Base-by-base conservation (phyloP, 73 alveolate genomes). In the Tetrahymena borealis region DNA sequence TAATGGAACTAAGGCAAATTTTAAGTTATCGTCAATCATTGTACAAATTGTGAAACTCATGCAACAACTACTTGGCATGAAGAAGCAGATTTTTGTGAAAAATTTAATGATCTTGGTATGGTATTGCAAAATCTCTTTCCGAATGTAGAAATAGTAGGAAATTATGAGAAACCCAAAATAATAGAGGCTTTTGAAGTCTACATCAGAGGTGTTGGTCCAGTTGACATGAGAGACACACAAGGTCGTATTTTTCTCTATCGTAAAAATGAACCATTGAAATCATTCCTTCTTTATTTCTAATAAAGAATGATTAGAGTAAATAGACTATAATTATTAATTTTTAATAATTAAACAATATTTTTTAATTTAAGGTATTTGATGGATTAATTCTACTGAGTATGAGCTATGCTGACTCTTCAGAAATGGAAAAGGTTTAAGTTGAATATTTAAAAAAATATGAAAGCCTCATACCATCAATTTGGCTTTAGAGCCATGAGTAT, bases 111-210 rank as follows among this genome's bases (percentile, higher is more conserved):
- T 40, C 79, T 97, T 20, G 99, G 99, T 16, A 97, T 94, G 32
- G 98, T 97, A 12, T 96, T 99, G 11, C 79, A 91, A 91, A 97
- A 96, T 41, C 91, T 96, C 41, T 99, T 99, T 90, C 99, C 99
- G 13, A 97, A 97, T 91, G 97, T 97, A 11, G 96, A 94, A 0
- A 95, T 99, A 4, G 93, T 98, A 33, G 99, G 99, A 20, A 99
- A 99, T 94, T 97, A 97, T 94, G 99, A 98, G 31, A 97, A 96
- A 39, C 97, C 97, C 13, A 94, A 96, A 79, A 92, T 95, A 91
- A 96, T 97, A 35, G 99, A 99, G 33, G 97, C 97, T 78, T 99
- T 99, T 90, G 99, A 98, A 91, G 99, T 98, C 38, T 99, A 97
- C 96, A 91, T 99, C 35, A 97, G 99, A 94, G 99, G 99, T 43